Evolutionary conservation across 371 early-diverging fungal genomes (phyloP).

Genomic region (Apophysomyces variabilis): DNA sequence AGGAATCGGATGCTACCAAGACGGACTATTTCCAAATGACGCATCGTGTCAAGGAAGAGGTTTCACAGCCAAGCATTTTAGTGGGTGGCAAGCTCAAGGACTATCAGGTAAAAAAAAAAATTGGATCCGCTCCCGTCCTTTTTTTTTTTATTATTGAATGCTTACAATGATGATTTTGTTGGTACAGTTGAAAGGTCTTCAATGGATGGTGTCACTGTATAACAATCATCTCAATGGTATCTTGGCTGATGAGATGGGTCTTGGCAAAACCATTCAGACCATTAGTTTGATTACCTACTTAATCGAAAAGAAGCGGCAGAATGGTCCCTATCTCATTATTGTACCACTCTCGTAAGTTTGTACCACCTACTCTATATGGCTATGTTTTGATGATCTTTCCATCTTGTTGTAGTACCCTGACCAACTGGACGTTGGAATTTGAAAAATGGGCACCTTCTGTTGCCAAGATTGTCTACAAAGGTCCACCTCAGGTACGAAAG

Average conservation of each 20-base stretch:
- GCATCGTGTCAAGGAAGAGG: constrained; percentile 83
- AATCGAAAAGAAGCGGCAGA: constrained; percentile 89
- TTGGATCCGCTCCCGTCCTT: too few species aligned
- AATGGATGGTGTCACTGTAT: constrained; percentile 98
- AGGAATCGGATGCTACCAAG: constrained; percentile 48
- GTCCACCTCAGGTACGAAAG: constrained; percentile 75
- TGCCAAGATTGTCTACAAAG: constrained; percentile 88
- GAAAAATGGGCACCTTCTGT: constrained; percentile 98
- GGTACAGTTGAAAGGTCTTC: constrained; percentile 83
- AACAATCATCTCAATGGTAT: constrained; percentile 97
- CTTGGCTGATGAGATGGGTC: constrained; percentile 98
- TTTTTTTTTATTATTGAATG: too few species aligned
- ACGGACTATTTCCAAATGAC: constrained; percentile 89
- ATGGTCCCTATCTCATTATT: constrained; percentile 93
- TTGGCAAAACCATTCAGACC: constrained; percentile 98
- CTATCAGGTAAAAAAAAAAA: constrained; percentile 74
- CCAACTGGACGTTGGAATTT: constrained; percentile 98
- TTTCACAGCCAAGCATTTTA: constrained; percentile 82
- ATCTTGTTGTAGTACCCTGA: constrained; percentile 64
- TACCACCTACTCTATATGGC: not conserved
- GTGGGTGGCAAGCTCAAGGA: constrained; percentile 94
- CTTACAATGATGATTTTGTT: too few species aligned
- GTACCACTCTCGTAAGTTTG: constrained; percentile 85
- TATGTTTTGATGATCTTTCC: not conserved
- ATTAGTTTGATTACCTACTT: constrained; percentile 95